Evolutionary conservation across 2,329 filamentous ascomycete species (phyloP).

Genomic region (Triangularia setosa): DNA sequence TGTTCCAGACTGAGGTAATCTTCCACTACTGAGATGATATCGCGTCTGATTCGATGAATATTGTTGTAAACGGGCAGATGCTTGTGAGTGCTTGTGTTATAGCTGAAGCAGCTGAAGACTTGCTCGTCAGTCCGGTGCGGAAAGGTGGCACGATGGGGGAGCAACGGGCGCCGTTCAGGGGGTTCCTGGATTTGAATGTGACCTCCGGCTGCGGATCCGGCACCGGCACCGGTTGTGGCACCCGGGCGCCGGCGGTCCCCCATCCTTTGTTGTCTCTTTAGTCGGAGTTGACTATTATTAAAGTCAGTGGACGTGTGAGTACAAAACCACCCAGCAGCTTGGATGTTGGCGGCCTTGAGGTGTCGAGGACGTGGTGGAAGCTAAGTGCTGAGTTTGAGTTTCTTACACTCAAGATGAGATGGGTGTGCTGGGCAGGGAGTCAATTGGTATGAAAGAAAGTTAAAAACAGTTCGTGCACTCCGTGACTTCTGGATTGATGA

Average conservation of each 20-base stretch:
- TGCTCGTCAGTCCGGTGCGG: slow-evolving; percentile 37
- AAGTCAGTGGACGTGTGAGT: background rate
- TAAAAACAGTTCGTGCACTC: background rate
- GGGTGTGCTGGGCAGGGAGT: background rate
- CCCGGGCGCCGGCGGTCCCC: background rate
- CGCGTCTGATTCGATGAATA: slow-evolving; percentile 66
- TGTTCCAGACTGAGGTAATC: slow-evolving; percentile 67
- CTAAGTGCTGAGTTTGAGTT: background rate
- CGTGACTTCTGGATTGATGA: background rate
- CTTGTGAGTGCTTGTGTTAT: slow-evolving; percentile 50
- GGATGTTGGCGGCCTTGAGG: background rate
- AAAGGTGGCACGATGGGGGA: slow-evolving; percentile 31
- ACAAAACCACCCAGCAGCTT: background rate
- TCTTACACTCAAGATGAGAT: background rate
- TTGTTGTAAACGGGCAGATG: slow-evolving; percentile 71
- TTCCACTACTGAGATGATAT: slow-evolving; percentile 61
- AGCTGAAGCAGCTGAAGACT: slow-evolving; percentile 45
- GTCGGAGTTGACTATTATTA: background rate
- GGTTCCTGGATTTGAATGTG: slow-evolving; percentile 26
- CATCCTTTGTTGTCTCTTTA: background rate
- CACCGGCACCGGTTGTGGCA: background rate
- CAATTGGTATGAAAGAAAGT: background rate
- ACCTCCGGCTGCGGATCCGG: slow-evolving; percentile 6
- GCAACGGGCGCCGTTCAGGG: slow-evolving; percentile 31
- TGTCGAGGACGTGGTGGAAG: background rate